Percentiles rank a stretch among this genome's conserved stretches.
phyloP scores from a whole-genome alignment of 2,329 filamentous ascomycete genomes.

The Talaromyces verruculosus region DNA sequence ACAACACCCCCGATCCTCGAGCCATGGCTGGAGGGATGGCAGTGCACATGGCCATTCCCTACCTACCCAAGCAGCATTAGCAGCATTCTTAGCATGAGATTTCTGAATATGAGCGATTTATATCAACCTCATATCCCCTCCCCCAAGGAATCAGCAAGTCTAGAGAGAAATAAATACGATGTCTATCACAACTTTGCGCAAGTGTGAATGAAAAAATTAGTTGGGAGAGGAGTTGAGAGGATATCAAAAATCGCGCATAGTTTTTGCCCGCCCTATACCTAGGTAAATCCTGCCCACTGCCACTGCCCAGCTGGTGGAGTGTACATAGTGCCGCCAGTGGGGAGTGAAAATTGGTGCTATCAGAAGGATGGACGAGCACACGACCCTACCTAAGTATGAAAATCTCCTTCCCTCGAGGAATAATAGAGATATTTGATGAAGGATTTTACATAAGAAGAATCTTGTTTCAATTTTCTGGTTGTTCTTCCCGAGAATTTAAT shows the following conservation, averaged over 20 bases:
- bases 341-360: neutral
- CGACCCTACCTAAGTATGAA: too few relatives aligned
- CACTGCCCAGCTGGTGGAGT: neutral
- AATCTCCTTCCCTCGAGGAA: too few relatives aligned
- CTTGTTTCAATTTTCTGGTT: too few relatives aligned
- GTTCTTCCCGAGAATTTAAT: too few relatives aligned
- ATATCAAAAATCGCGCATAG: conserved; percentile 16
- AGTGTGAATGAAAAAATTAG: too few relatives aligned
- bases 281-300: neutral
- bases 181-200: too few relatives aligned
- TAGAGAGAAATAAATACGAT: too few relatives aligned
- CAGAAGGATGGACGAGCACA: neutral
- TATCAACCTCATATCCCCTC: neutral
- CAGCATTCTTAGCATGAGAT: neutral
- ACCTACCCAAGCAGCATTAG: neutral
- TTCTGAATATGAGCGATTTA: conserved; percentile 15
- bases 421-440: too few relatives aligned
- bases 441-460: too few relatives aligned
- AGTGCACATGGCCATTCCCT: conserved; percentile 8
- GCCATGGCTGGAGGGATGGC: neutral
- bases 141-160: too few relatives aligned
- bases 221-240: neutral
- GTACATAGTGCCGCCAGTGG: too few relatives aligned
- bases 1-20: neutral
- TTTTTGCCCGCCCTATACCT: too few relatives aligned